A percentile compares a stretch with the other conserved stretches of the same genome.
phyloP scores from a whole-genome alignment of 2,329 filamentous ascomycete species.

The Sporothrix schenckii region DNA sequence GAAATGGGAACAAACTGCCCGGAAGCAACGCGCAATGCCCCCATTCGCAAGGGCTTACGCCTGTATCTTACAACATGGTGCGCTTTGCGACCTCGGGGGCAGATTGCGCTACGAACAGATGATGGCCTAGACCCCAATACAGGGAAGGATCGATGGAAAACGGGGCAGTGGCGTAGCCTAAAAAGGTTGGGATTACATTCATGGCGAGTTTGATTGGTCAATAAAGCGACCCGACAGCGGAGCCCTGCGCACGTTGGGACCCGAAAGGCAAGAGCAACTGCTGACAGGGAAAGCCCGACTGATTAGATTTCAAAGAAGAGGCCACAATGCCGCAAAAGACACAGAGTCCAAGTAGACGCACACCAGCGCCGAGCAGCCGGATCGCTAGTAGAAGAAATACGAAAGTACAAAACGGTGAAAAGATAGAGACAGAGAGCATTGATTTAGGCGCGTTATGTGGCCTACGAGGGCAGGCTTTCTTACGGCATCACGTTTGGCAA shows the following conservation, averaged over 20 bases:
- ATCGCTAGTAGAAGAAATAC: conserved; percentile 15
- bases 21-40: background rate
- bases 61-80: background rate
- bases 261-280: conserved; percentile 11
- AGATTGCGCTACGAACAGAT: background rate
- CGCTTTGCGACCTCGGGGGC: background rate
- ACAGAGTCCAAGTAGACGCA: background rate
- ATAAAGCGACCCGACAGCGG: conserved; percentile 26
- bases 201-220: conserved; percentile 21
- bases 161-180: background rate
- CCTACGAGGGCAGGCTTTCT: conserved; percentile 10
- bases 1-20: background rate
- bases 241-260: conserved; percentile 8
- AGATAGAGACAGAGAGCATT: background rate
- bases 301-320: background rate
- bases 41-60: background rate
- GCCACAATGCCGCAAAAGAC: background rate
- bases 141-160: conserved; percentile 20
- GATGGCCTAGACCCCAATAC: conserved; percentile 5
- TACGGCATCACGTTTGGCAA: conserved; percentile 1
- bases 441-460: conserved; percentile 2
- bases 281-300: background rate
- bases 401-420: background rate
- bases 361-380: conserved; percentile 16
- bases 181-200: conserved; percentile 29